Conservation (phyloP, 371 early-diverging fungal species). For the Mortierella sp. region DNA sequence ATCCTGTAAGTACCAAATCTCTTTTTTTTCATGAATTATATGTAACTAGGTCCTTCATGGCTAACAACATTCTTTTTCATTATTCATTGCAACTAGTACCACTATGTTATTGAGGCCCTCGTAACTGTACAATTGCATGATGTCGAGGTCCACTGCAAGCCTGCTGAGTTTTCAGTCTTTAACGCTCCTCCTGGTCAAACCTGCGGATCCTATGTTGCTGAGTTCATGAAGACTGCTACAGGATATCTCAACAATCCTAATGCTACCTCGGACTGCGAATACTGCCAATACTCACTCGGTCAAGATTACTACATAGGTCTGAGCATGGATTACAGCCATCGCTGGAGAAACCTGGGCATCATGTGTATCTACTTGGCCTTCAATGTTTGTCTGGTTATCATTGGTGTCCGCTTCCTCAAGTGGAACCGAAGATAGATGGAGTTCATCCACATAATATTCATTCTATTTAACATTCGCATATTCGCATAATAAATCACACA, state of each 20-base stretch:
- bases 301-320: conserved; percentile 69
- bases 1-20: conserved; percentile 56
- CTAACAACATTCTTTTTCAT: neutral
- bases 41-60: neutral
- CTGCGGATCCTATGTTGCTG: conserved; percentile 71
- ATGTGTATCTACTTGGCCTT: conserved; percentile 70
- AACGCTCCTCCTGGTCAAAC: conserved; percentile 71
- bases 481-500: neutral
- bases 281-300: conserved; percentile 72
- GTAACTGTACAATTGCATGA: conserved; percentile 77
- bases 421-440: conserved; percentile 31
- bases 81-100: conserved; percentile 39
- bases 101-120: conserved; percentile 82
- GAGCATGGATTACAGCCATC: conserved; percentile 72
- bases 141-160: conserved; percentile 65
- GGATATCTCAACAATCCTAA: conserved; percentile 69
- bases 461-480: too few species aligned
- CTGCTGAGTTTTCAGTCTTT: conserved; percentile 63
- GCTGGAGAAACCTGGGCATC: conserved; percentile 82
- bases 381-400: conserved; percentile 64
- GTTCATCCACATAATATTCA: neutral
- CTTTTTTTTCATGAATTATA: neutral
- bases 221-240: conserved; percentile 62
- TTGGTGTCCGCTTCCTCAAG: conserved; percentile 58
- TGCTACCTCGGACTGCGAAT: conserved; percentile 69